Evolutionary conservation across 768 basidiomycete species (phyloP).

Genomic region (Mycena venus): DNA sequence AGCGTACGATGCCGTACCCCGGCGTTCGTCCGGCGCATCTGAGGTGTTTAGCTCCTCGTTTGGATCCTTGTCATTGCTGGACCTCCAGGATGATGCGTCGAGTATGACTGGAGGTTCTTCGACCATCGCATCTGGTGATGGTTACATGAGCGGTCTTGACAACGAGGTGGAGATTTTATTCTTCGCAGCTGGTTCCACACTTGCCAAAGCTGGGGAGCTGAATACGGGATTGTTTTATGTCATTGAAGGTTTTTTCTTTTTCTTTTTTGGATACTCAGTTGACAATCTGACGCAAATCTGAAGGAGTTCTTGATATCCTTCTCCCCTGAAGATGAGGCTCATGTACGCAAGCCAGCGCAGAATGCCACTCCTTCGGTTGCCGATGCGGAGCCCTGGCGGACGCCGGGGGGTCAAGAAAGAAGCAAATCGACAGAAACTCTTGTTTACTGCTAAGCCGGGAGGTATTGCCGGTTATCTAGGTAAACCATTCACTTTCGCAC

Average conservation of each 20-base stretch:
- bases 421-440: slow-evolving; percentile 67
- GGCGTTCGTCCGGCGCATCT: slow-evolving; percentile 51
- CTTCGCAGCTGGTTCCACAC: slow-evolving; percentile 86
- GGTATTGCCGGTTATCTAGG: slow-evolving; percentile 98
- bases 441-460: slow-evolving; percentile 97
- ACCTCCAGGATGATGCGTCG: slow-evolving; percentile 77
- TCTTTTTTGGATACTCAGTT: slow-evolving; percentile 92
- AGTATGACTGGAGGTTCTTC: slow-evolving; percentile 75
- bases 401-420: slow-evolving; percentile 49
- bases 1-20: slow-evolving; percentile 52
- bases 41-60: slow-evolving; percentile 74
- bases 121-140: slow-evolving; percentile 58
- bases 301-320: slow-evolving; percentile 94
- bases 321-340: slow-evolving; percentile 66
- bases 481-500: slow-evolving; percentile 44
- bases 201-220: slow-evolving; percentile 91
- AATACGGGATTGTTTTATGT: slow-evolving; percentile 73
- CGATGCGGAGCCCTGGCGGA: slow-evolving; percentile 54
- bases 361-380: slow-evolving; percentile 24
- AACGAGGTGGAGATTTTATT: slow-evolving; percentile 97
- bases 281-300: slow-evolving; percentile 60
- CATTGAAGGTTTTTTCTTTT: slow-evolving; percentile 15
- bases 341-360: slow-evolving; percentile 35
- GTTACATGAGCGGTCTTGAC: slow-evolving; percentile 86
- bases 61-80: slow-evolving; percentile 79